Conservation (phyloP, 225 moss, liverwort and hornwort genomes). For the Takakia lepidozioides region DNA sequence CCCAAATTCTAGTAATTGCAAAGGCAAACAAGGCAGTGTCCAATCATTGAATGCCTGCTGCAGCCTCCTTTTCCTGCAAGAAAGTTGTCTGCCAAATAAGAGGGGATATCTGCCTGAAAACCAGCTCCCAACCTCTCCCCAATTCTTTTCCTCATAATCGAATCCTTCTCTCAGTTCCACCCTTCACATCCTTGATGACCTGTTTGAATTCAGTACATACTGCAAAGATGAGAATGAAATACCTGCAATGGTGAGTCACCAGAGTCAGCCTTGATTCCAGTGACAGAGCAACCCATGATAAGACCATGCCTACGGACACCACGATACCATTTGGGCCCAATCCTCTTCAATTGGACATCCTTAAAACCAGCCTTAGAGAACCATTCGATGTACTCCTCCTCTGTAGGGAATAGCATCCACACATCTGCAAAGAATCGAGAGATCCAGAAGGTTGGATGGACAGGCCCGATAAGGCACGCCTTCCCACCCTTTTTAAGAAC, state of each 20-base stretch:
- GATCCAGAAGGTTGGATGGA: conserved; percentile 89
- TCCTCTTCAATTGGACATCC: conserved; percentile 90
- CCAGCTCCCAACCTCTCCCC: no score
- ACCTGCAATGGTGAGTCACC: conserved; percentile 87
- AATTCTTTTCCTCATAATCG: no score
- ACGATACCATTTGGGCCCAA: conserved; percentile 96
- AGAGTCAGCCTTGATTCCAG: conserved; percentile 73
- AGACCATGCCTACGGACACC: conserved; percentile 96
- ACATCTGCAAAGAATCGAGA: conserved; percentile 89
- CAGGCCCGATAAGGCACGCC: conserved; percentile 92
- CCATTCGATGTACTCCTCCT: conserved; percentile 90
- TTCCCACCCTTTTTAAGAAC: conserved; percentile 90
- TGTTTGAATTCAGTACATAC: no score
- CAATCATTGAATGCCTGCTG: no score
- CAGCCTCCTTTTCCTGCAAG: no score
- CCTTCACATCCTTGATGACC: no score
- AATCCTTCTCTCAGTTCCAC: no score
- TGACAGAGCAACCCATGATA: conserved; percentile 97
- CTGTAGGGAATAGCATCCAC: conserved; percentile 97
- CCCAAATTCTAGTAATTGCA: no score
- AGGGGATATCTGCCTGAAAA: no score
- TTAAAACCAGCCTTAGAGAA: conserved; percentile 96
- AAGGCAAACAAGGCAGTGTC: no score
- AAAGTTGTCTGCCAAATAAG: no score
- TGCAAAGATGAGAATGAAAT: no score